Base-by-base conservation (phyloP, 495 filamentous ascomycete species). In the Hyphodiscus hymeniophilus region DNA sequence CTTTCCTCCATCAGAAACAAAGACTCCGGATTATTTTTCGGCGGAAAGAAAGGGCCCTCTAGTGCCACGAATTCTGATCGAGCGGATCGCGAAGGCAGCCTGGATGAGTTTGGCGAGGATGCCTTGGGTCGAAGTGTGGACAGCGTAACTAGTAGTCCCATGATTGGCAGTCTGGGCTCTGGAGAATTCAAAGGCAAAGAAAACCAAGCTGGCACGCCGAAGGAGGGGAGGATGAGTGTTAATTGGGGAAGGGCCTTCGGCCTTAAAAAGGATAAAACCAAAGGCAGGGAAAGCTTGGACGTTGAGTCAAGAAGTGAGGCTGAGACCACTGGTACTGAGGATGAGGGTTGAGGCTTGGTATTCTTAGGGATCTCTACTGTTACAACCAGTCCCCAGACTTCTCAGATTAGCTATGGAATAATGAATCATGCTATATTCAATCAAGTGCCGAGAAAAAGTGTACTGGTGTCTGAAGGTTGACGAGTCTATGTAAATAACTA, bases 1-100 rank as follows among this genome's bases (percentile, higher is more conserved):
- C 65, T 81, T 18, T 76, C 83, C 5, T 85, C 81, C 53, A 67
- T 73, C 12, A 81, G 85, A 53, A 75, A 79, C 41, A 80, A 83
- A 46, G 77, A 74, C 18, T 70, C 74, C 15, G 34, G 35, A 30
- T 41, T 54, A 13, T 51, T 51, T 31, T 20, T 20, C 34, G 34
- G 52, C 15, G 34, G 28, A 18, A 58, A 61, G 30, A 53, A 55
- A 47, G 47, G 17, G 11, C 28, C 38, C 20, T 38, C 39, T 16
- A 59, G 56, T 33, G 51, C 45, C 10, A 33, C 44, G 13, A 58
- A 58, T 20, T 58, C 55, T 2, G 58, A 61, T 32, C 48, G 55
- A 7, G 54, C 38, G 12, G 57, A 60, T 20, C 54, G 57, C 3
- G 51, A 55, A 39, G 50, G 47, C 6, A 56, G 56, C 18, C 40